A percentile compares a stretch with the other conserved stretches of the same genome.
phyloP scores from a whole-genome alignment of 345 rosid genomes.

The Raphanus raphanistrum region DNA sequence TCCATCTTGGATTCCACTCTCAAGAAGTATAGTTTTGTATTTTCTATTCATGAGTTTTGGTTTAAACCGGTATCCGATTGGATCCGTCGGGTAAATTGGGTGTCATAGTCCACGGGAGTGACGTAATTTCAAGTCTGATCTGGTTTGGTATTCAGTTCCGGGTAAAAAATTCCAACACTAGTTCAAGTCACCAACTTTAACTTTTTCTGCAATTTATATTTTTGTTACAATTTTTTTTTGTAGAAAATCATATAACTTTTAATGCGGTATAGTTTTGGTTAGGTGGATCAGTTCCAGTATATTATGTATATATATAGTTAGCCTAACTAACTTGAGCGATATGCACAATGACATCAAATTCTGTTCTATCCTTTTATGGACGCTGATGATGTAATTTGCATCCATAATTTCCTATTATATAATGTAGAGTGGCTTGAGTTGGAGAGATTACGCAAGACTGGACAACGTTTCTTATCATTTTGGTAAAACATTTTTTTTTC shows the following conservation, averaged over 20 bases:
- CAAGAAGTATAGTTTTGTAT: too few species aligned
- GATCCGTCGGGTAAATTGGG: background rate
- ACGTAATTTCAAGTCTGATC: background rate
- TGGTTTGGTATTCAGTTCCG: background rate
- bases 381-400: constrained; percentile 10
- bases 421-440: background rate
- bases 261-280: background rate
- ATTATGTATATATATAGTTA: background rate
- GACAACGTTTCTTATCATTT: background rate
- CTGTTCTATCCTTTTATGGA: constrained; percentile 10
- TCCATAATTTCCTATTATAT: background rate
- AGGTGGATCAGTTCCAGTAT: background rate
- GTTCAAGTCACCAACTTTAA: background rate
- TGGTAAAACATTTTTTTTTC: background rate
- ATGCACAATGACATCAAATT: background rate
- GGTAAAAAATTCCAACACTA: background rate
- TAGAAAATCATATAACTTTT: background rate
- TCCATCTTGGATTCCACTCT: background rate
- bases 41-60: background rate
- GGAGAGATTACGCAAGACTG: background rate
- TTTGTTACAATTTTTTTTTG: background rate
- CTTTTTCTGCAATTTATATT: background rate
- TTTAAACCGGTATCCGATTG: background rate
- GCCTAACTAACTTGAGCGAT: background rate
- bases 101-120: too few species aligned